Evolutionary conservation across 371 early-diverging fungal genomes (phyloP).

Genomic region (Mucor velutinosus): DNA sequence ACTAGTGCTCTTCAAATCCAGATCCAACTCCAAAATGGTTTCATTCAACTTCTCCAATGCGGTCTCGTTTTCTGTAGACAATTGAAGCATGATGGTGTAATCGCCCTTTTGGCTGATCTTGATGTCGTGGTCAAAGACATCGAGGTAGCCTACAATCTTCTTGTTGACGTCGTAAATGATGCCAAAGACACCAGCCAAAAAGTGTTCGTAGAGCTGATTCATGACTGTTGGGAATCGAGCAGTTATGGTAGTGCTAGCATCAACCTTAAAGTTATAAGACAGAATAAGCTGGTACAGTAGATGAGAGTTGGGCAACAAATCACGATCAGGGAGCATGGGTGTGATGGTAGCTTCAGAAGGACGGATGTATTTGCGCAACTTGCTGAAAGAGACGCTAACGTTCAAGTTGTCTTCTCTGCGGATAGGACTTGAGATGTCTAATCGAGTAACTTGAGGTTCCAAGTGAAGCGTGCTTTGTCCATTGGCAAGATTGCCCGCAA

Average conservation of each 20-base stretch:
- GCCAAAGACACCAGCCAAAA: slow-evolving; percentile 56
- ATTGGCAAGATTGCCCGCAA: slow-evolving; percentile 62
- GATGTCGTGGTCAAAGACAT: slow-evolving; percentile 73
- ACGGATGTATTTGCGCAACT: slow-evolving; percentile 69
- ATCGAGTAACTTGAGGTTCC: slow-evolving; percentile 58
- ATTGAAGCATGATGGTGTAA: slow-evolving; percentile 78
- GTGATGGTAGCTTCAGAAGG: slow-evolving; percentile 67
- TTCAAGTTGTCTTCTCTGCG: slow-evolving; percentile 72
- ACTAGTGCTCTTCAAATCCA: slow-evolving; percentile 57
- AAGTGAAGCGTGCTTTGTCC: slow-evolving; percentile 55
- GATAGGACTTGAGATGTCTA: slow-evolving; percentile 73
- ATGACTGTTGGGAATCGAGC: slow-evolving; percentile 69
- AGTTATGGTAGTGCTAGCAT: slow-evolving; percentile 51
- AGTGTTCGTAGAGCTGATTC: slow-evolving; percentile 66
- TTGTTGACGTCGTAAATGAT: slow-evolving; percentile 65
- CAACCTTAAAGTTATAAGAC: slow-evolving; percentile 71
- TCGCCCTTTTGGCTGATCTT: slow-evolving; percentile 82
- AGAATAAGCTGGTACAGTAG: slow-evolving; percentile 73
- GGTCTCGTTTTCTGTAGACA: slow-evolving; percentile 69
- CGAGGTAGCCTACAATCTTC: slow-evolving; percentile 67
- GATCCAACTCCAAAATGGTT: slow-evolving; percentile 68
- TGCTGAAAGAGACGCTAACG: slow-evolving; percentile 56
- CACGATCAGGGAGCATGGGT: slow-evolving; percentile 74
- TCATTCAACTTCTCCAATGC: slow-evolving; percentile 74
- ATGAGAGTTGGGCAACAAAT: slow-evolving; percentile 70